Percentiles rank a stretch among this genome's conserved stretches.
These are phyloP conservation scores for Apiospora malaysiana DNA, from an alignment of 2,329 filamentous ascomycete species.

Conservation along the genomic window DNA sequence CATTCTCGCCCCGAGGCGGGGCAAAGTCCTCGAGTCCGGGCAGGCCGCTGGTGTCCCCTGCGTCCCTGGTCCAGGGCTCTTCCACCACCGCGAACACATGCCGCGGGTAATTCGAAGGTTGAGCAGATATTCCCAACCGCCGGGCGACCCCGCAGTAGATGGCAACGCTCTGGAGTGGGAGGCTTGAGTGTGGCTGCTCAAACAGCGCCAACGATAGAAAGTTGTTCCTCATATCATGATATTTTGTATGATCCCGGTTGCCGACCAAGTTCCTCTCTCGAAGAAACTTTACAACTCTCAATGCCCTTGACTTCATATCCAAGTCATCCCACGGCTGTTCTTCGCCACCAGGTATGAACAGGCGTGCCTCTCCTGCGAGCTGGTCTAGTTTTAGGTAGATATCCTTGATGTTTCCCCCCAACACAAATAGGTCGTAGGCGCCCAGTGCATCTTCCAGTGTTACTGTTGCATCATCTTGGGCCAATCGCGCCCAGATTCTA, in stretches of 20 bases:
- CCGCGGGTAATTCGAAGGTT: slow-evolving; percentile 68
- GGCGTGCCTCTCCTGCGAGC: slow-evolving; percentile 52
- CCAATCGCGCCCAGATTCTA: slow-evolving; percentile 61
- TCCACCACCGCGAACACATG: slow-evolving; percentile 70
- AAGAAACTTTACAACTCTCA: slow-evolving; percentile 58
- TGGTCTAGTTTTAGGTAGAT: slow-evolving; percentile 21
- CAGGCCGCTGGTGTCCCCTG: slow-evolving; percentile 21
- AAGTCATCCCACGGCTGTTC: slow-evolving; percentile 50
- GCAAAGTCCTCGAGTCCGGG: slow-evolving; percentile 7
- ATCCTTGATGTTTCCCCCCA: slow-evolving; percentile 46
- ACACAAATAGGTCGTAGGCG: slow-evolving; percentile 69
- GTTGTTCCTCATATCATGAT: slow-evolving; percentile 68
- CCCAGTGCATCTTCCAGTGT: slow-evolving; percentile 63
- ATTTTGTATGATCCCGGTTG: slow-evolving; percentile 49
- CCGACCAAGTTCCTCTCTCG: slow-evolving; percentile 56
- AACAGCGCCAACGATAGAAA: slow-evolving; percentile 67
- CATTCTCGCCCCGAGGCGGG: not conserved
- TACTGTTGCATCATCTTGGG: slow-evolving; percentile 48
- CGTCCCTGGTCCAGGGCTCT: slow-evolving; percentile 51
- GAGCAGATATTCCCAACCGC: slow-evolving; percentile 62
- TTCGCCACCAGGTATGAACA: slow-evolving; percentile 45
- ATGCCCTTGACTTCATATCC: slow-evolving; percentile 56
- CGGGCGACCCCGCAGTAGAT: slow-evolving; percentile 69
- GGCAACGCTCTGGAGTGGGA: slow-evolving; percentile 68
- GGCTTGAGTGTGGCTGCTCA: slow-evolving; percentile 53